phyloP scores from a whole-genome alignment of 2,329 filamentous ascomycete species.

The Catunica adiposa region DNA sequence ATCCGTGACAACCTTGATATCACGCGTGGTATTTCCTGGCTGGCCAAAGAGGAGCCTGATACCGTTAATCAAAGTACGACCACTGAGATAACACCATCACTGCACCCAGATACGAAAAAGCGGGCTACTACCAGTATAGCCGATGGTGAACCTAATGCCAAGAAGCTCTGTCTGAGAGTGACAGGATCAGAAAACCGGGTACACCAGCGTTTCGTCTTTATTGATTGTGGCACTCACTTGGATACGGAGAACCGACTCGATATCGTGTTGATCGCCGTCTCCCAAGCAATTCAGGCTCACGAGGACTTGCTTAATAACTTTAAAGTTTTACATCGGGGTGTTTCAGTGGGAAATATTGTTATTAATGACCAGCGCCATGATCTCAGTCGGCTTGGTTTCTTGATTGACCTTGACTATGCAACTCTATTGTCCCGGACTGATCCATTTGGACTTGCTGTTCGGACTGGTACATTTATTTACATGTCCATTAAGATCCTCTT shows the following conservation, averaged over 20 bases:
- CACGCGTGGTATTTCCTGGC: no score
- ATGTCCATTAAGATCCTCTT: constrained; percentile 1
- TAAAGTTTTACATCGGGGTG: neutral
- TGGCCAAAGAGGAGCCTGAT: no score
- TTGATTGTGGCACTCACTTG: neutral
- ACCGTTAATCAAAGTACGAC: no score
- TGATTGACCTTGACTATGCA: constrained; percentile 1
- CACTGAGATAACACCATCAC: no score
- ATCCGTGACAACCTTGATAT: no score
- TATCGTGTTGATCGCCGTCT: neutral
- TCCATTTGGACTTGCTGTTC: neutral
- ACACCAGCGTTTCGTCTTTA: neutral
- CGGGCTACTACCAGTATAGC: no score
- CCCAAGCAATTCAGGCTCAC: neutral
- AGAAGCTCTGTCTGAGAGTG: neutral
- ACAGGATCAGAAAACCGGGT: neutral
- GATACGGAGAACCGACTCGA: neutral
- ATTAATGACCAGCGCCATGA: neutral
- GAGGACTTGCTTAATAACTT: neutral
- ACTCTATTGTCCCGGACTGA: neutral
- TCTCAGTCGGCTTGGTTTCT: neutral
- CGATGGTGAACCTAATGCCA: neutral
- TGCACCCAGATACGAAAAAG: no score
- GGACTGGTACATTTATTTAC: neutral
- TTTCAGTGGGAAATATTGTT: neutral